Conservation (phyloP, 306 rosid species). For the Ormosia emarginata region DNA sequence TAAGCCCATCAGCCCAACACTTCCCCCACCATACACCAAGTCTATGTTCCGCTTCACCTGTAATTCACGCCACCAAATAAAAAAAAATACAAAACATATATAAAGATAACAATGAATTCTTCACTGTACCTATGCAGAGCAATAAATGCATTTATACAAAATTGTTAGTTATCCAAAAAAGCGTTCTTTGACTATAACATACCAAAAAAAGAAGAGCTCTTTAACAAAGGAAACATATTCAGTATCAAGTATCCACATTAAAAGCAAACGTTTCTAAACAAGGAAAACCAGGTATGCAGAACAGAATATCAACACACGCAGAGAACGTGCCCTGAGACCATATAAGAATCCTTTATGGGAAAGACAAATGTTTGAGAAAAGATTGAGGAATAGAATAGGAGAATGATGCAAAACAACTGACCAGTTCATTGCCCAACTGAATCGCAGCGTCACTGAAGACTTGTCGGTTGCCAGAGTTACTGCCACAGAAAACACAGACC, state of each 20-base stretch:
- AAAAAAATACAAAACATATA: neutral
- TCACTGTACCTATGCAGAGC: neutral
- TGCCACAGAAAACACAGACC: conserved; percentile 92
- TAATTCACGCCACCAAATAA: conserved; percentile 20
- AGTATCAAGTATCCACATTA: neutral
- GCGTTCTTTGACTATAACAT: neutral
- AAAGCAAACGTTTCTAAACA: conserved; percentile 1
- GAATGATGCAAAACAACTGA: conserved; percentile 25
- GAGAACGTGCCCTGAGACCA: neutral
- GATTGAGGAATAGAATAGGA: conserved; percentile 9
- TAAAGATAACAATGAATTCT: neutral
- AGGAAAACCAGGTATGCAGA: conserved; percentile 15
- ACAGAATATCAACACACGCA: neutral
- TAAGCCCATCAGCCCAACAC: conserved; percentile 88
- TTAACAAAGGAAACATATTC: conserved; percentile 6
- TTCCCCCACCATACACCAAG: conserved; percentile 95
- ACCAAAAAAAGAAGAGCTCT: neutral
- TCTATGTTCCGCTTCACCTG: conserved; percentile 82
- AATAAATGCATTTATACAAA: conserved; percentile 7
- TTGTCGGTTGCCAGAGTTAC: conserved; percentile 80
- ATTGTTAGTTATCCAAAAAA: neutral
- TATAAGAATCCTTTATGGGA: neutral
- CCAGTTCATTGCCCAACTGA: conserved; percentile 88
- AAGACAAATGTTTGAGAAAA: neutral
- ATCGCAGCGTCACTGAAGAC: conserved; percentile 82